Conservation (phyloP, 192 early-diverging fungal genomes). For the Globomyces pollinis-pini region DNA sequence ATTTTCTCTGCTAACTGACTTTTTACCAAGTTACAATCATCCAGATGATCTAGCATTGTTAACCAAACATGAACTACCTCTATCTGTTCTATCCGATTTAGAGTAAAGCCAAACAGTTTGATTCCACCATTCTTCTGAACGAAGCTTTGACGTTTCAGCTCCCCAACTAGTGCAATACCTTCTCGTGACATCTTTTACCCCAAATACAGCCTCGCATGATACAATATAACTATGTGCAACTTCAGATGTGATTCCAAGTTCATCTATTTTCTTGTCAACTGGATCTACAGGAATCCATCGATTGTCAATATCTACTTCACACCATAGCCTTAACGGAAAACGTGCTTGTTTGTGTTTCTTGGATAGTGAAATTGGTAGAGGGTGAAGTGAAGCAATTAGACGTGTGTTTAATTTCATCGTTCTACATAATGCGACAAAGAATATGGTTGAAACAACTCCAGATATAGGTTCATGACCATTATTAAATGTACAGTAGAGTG, state of each 20-base stretch:
- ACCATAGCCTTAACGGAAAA: slow-evolving; percentile 24
- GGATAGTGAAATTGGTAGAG: slow-evolving; percentile 51
- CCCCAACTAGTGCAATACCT: slow-evolving; percentile 53
- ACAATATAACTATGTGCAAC: slow-evolving; percentile 48
- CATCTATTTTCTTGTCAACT: slow-evolving; percentile 17
- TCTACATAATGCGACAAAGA: slow-evolving; percentile 42
- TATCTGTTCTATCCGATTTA: slow-evolving; percentile 20
- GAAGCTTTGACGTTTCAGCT: slow-evolving; percentile 29
- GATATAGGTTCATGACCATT: too few relatives aligned
- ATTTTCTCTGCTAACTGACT: slow-evolving; percentile 50
- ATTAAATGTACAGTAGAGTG: too few relatives aligned
- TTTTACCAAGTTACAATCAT: slow-evolving; percentile 43
- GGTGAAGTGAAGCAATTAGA: slow-evolving; percentile 58
- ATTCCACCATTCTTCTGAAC: slow-evolving; percentile 27
- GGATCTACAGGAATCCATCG: slow-evolving; percentile 45
- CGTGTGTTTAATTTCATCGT: slow-evolving; percentile 46
- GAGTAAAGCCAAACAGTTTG: slow-evolving; percentile 27
- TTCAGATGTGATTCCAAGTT: slow-evolving; percentile 33
- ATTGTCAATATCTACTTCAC: slow-evolving; percentile 20
- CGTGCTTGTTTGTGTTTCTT: slow-evolving; percentile 2
- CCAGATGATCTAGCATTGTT: too few relatives aligned
- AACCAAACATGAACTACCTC: too few relatives aligned
- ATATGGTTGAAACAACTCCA: too few relatives aligned
- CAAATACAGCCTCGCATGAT: slow-evolving; percentile 43
- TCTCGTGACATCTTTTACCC: slow-evolving; percentile 60